Base-by-base conservation (phyloP, 2,329 filamentous ascomycete genomes). In the Apiospora koreana region DNA sequence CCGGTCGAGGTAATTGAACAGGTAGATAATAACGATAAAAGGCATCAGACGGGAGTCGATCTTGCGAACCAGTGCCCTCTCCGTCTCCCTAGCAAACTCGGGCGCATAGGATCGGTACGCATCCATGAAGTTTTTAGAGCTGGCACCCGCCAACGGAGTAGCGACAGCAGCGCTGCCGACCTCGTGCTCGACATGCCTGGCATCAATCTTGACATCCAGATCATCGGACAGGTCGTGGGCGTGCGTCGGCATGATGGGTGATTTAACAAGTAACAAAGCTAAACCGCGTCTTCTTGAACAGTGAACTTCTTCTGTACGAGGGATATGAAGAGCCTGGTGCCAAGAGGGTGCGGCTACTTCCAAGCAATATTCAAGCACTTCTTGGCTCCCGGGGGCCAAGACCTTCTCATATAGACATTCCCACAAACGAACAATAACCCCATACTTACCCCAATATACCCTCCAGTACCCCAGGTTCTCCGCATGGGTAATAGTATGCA, bases 31-130 rank as follows among this genome's bases (percentile, higher is more conserved):
- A 23, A 42, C 38, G 23, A 66, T n/a, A 23, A 70, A 64, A 3
- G 69, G 69, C 21, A 70, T 28, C 21, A 70, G 54, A 3, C 66
- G 45, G 25, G 42, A 25, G 58, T 70, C 66, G n/a, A 70, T 68
- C n/a, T 54, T 68, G 14, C 66, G 50, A 14, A 70, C 48, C n/a
- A 70, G 43, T 12, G 41, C 31, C 28, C 46, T 70, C 48, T 70
- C 70, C 23, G 50, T 58, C 28, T 35, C 16, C 18, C 28, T 35
- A 28, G 28, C 28, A 12, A 58, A 58, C 18, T 58, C 28, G 50
- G 28, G 50, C 18, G 50, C 10, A n/a, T 38, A 58, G 50, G 50
- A 58, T 10, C 50, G 28, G 18, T 58, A 58, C 7, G 28, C 31
- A 16, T 58, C 28, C 50, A 38, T 58, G 28, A 58, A 35, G 18